phyloP scores from a whole-genome alignment of 192 early-diverging fungal species.

The Chytriomyces hyalinus region DNA sequence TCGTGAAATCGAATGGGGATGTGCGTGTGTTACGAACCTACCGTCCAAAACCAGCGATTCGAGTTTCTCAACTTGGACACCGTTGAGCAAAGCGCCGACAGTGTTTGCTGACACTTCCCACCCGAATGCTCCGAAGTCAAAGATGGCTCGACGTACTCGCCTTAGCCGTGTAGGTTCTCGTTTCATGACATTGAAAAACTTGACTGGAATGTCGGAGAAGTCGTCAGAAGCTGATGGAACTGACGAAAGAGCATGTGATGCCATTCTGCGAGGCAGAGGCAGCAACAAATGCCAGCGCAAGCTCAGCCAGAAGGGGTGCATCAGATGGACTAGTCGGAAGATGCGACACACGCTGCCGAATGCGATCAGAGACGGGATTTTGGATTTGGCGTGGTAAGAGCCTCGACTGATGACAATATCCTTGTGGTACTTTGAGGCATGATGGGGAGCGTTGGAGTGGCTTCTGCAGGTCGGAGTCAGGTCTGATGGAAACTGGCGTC shows the following conservation, averaged over 20 bases:
- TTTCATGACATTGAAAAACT: not conserved
- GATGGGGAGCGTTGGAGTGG: not conserved
- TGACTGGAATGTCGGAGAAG: not conserved
- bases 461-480: not conserved
- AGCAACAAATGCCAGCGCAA: constrained; percentile 15
- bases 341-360: constrained; percentile 3
- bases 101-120: constrained; percentile 10
- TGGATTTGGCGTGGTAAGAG: no score
- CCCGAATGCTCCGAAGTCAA: not conserved
- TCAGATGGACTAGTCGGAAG: not conserved
- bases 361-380: not conserved
- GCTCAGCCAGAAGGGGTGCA: constrained; percentile 4
- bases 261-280: not conserved
- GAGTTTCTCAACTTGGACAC: not conserved
- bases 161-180: not conserved
- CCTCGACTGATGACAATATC: not conserved
- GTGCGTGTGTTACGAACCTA: not conserved
- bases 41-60: not conserved
- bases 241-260: not conserved
- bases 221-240: not conserved
- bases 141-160: constrained; percentile 10
- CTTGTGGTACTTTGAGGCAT: not conserved
- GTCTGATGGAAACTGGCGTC: not conserved
- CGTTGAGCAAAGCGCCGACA: not conserved
- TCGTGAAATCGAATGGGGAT: no score